Evolutionary conservation across 2,329 filamentous ascomycete genomes (phyloP), one percentile per base, ranked within the genome.

Genomic region (Gremmenia infestans): DNA sequence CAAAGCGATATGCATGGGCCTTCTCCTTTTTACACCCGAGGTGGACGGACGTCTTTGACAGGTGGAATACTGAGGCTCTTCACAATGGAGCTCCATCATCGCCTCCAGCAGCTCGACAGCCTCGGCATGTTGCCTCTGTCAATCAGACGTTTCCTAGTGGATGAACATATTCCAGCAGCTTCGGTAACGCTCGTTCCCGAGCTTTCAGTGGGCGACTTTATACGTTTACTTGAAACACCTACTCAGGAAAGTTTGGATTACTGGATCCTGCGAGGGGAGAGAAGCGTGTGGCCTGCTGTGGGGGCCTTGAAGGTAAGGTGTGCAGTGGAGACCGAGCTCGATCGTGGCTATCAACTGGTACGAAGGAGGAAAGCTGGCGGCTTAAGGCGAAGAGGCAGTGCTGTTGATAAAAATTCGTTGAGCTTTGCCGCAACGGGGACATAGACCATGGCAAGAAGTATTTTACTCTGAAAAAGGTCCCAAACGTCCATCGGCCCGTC

Each of bases 261-360:
- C 64, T 97, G 92, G 93, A 91, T 95, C 53, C 72, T 85, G 35
- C 81, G 87, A 53, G 93, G 93, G 1, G 93, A 97, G 72, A 77
- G 86, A 59, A 92, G 89, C 62, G 91, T 96, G 0, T 97, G 93
- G 92, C 93, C 92, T 0, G 89, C 91, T 2, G 83, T 96, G 3
- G 86, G 86, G 35, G 90, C 91, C 14, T 73, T 97, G 59, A 87
- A 87, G 64, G 86, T 96, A 6, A 78, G 93, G 6, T 94, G 90
- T 71, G 87, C 86, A 4, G 81, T 97, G 7, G 93, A 97, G 71
- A 87, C 91, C 54, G 91, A 96, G 69, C 77, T 97, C 11, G 92
- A 97, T 70, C 78, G 86, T 48, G 88, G 89, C 0, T 97, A 96
- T 71, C 89, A 95, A 71, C 76, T 87, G 55, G 87, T 93, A 0